phyloP scores from a whole-genome alignment of 495 filamentous ascomycete genomes.

The Hyphodiscus hymeniophilus region DNA sequence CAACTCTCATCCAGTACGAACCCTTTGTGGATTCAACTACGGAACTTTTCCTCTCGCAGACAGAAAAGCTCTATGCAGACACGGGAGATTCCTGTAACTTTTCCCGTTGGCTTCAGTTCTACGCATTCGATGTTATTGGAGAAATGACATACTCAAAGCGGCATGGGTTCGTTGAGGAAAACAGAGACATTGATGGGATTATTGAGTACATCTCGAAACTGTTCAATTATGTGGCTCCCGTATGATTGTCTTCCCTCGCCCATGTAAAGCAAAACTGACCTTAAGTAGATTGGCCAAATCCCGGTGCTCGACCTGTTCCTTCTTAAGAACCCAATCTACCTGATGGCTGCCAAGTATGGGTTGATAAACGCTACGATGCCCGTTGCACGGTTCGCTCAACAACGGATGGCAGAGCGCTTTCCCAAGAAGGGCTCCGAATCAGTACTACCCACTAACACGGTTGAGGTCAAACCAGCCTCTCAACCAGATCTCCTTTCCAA shows the following conservation, averaged over 20 bases:
- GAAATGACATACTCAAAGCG: slow-evolving; percentile 58
- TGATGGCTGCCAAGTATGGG: slow-evolving; percentile 38
- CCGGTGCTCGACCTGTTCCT: slow-evolving; percentile 53
- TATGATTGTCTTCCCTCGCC: slow-evolving; percentile 22
- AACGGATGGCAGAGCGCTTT: slow-evolving; percentile 45
- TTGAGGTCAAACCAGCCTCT: slow-evolving; percentile 27
- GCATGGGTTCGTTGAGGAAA: slow-evolving; percentile 55
- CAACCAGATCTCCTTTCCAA: slow-evolving; percentile 49
- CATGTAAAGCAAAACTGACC: slow-evolving; percentile 18
- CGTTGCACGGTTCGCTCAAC: slow-evolving; percentile 52
- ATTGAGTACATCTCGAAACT: slow-evolving; percentile 45
- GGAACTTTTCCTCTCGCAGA: slow-evolving; percentile 54
- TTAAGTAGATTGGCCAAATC: slow-evolving; percentile 47
- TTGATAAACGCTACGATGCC: slow-evolving; percentile 50
- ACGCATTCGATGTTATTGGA: slow-evolving; percentile 70
- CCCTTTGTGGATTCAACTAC: slow-evolving; percentile 63
- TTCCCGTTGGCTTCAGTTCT: slow-evolving; percentile 67
- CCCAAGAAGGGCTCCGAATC: slow-evolving; percentile 25
- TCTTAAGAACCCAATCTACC: slow-evolving; percentile 52
- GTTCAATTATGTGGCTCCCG: slow-evolving; percentile 54
- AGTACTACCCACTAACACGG: slow-evolving; percentile 13
- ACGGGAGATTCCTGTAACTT: slow-evolving; percentile 51
- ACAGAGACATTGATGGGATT: slow-evolving; percentile 56
- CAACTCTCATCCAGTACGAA: slow-evolving; percentile 62
- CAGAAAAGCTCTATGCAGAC: slow-evolving; percentile 48